These are phyloP conservation scores for Pseudonectria foliicola DNA, from an alignment of 2,329 filamentous ascomycete genomes.

Conservation along the genomic window DNA sequence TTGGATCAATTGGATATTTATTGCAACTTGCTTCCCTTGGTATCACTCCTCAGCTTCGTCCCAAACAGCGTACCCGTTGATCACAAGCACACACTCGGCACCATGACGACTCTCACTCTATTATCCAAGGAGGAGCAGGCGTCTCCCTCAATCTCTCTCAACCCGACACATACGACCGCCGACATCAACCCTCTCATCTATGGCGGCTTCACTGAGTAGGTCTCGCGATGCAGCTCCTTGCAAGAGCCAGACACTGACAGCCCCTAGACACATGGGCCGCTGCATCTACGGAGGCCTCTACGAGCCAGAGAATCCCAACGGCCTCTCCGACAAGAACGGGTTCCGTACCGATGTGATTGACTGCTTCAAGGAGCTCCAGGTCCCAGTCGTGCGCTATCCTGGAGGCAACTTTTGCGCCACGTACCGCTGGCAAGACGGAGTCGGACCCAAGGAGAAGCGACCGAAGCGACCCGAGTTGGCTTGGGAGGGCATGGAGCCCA, in stretches of 20 bases:
- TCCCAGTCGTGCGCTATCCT: constrained; percentile 71
- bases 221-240: constrained; percentile 1
- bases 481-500: constrained; percentile 68
- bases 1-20: no score
- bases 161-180: constrained; percentile 57
- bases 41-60: no score
- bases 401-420: constrained; percentile 81
- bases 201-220: constrained; percentile 74
- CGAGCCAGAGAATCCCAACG: constrained; percentile 62
- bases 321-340: constrained; percentile 61
- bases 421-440: constrained; percentile 76
- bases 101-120: constrained; percentile 6
- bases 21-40: no score
- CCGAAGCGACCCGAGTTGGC: constrained; percentile 56
- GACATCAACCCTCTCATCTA: constrained; percentile 74
- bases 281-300: constrained; percentile 83
- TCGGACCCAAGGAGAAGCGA: constrained; percentile 63
- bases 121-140: constrained; percentile 2
- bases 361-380: constrained; percentile 62
- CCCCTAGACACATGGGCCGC: constrained; percentile 68
- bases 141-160: constrained; percentile 45
- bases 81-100: not conserved
- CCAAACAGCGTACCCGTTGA: no score
- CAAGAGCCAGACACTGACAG: not conserved
- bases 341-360: constrained; percentile 72